Evolutionary conservation across 257 asterid species (phyloP), one percentile per base, ranked within the genome.

Genomic region (Misopates orontium): DNA sequence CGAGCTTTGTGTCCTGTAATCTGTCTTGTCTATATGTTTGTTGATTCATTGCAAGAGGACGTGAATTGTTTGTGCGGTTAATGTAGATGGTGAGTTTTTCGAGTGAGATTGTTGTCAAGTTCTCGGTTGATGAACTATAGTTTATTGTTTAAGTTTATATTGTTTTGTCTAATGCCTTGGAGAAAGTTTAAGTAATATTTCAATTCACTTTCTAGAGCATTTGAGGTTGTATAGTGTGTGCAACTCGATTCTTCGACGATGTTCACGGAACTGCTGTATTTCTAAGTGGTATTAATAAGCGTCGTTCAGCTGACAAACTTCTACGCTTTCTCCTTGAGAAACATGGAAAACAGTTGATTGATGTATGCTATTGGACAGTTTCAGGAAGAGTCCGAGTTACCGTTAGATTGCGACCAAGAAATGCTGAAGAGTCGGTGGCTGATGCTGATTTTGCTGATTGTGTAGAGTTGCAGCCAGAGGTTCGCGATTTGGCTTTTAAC

Each of bases 401-500:
- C 65, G 96, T 94, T 50, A 77, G 99, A 77, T 80, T 90, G 74
- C 85, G 99, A 48, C 99, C 99, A 72, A 91, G 85, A 61, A 94
- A 94, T 80, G 84, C 89, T 32, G 96, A 90, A 77, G 99, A 94
- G 79, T 70, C 77, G 83, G 95, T 66, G 62, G 96, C 99, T 17
- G 99, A 94, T 86, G 96, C 98, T 73, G 99, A 94, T 84, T 94
- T 94, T 82, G 98, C 98, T 78, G 99, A 94, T 80, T 94, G 99
- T 66, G 96, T 94, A 73, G 99, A 94, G 75, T 64, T 88, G 74
- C 99, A 94, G 79, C 96, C 99, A 4, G 98, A 90, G 96, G 99
- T 90, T 44, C 56, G 44, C 56, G 40, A 20, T 22, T 55, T 64
- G 32, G 20, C 15, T 70, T 65, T 2, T 28, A 56, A 57, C 68